Base-by-base conservation (phyloP, 2,329 filamentous ascomycete species). In the Ophiostoma fasciatum region DNA sequence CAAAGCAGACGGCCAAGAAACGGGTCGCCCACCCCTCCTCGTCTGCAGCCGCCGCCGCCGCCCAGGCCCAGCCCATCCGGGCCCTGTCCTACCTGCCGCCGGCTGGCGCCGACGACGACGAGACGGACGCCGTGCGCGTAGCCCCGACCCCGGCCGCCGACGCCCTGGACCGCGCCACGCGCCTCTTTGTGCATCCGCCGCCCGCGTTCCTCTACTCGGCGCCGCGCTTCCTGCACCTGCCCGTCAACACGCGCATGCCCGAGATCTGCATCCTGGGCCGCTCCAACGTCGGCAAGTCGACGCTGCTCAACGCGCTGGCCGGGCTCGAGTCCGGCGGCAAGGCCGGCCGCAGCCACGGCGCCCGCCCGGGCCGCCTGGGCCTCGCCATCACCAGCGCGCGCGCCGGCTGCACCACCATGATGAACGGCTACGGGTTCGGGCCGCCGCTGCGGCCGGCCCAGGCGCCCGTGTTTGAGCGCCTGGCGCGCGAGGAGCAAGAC, bases 271-370 rank as follows among this genome's bases (percentile, higher is more conserved):
- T 93, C 31, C 73, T 92, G 26, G 84, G 84, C 29, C 84, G 87
- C 48, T 85, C 83, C 45, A 93, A 93, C 51, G 83, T 85, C 28
- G 84, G 84, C 50, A 93, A 93, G 55, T 90, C 82, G 2, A 83
- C 82, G 13, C 80, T 92, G 46, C 77, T 93, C 58, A 93, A 93
- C 51, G 79, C 80, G 14, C 68, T 93, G 23, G 71, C 78, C 3
- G 76, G 76, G 23, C 45, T 48, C 31, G 40, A 34, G 43, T 32
- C 40, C 37, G 38, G 38, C 42, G 39, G 33, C 30, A 13, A 31
- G 28, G 53, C 53, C n/a, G 48, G 53, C 20, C 33, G 31, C 18
- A 42, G 39, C 19, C 51, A 56, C 42, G 50, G 50, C 3, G 35
- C 46, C 9, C 33, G 28, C 4, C 42, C 48, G 18, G 48, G 51